These are phyloP conservation scores for Pseudogymnoascus sp. DNA, from an alignment of 2,329 filamentous ascomycete genomes.

Conservation along the genomic window DNA sequence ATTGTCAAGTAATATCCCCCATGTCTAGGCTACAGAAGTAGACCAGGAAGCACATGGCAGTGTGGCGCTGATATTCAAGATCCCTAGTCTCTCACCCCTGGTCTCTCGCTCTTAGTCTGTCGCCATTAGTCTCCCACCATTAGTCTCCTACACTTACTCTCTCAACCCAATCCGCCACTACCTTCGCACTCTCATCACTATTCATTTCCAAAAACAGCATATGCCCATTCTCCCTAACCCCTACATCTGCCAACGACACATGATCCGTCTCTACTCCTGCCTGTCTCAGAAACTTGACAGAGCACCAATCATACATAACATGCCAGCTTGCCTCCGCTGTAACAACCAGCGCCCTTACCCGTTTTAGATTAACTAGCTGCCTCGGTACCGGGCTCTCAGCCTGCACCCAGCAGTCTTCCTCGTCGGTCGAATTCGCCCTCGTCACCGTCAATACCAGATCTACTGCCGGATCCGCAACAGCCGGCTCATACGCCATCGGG, in stretches of 20 bases:
- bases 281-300: slow-evolving; percentile 35
- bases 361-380: slow-evolving; percentile 31
- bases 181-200: slow-evolving; percentile 32
- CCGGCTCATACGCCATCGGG: slow-evolving; percentile 41
- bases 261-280: slow-evolving; percentile 34
- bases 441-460: slow-evolving; percentile 31
- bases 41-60: too few relatives aligned
- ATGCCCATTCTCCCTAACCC: slow-evolving; percentile 40
- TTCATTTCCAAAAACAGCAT: slow-evolving; percentile 45
- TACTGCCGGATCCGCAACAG: slow-evolving; percentile 30
- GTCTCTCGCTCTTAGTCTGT: background rate
- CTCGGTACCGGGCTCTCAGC: slow-evolving; percentile 29
- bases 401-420: slow-evolving; percentile 30
- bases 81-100: background rate
- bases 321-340: slow-evolving; percentile 40
- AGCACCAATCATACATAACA: slow-evolving; percentile 39
- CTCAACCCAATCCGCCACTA: slow-evolving; percentile 26
- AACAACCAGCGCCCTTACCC: slow-evolving; percentile 33
- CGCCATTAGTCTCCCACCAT: background rate
- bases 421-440: slow-evolving; percentile 18
- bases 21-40: too few relatives aligned
- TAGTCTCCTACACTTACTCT: background rate
- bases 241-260: slow-evolving; percentile 32
- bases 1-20: too few relatives aligned
- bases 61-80: too few relatives aligned